Percentiles rank a stretch among this genome's conserved stretches.
Conservation (phyloP, 257 asterid species). For the Gardenia jasminoides region DNA sequence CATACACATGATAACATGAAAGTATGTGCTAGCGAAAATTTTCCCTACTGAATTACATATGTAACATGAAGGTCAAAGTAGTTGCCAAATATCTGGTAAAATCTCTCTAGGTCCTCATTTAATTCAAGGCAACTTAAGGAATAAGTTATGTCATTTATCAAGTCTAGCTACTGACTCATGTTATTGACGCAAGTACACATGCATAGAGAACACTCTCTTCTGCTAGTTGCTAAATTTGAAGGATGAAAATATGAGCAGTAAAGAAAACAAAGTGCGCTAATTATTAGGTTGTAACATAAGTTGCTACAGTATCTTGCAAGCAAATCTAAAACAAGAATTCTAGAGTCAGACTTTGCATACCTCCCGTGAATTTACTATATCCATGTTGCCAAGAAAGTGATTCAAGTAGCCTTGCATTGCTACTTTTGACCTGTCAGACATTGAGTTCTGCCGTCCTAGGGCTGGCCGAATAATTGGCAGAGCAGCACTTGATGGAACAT, state of each 20-base stretch:
- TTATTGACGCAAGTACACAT: not conserved
- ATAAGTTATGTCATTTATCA: not conserved
- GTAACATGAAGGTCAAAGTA: not conserved
- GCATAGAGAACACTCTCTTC: not conserved
- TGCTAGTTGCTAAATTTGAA: not conserved
- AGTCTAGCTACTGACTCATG: not conserved
- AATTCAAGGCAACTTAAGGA: not conserved
- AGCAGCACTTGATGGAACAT: conserved; percentile 98
- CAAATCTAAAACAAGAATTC: not conserved
- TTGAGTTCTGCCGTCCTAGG: conserved; percentile 80
- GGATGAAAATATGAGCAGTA: not conserved
- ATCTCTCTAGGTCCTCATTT: not conserved
- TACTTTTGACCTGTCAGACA: conserved; percentile 79
- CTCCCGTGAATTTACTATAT: conserved; percentile 88
- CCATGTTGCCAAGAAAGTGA: conserved; percentile 89
- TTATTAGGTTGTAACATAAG: not conserved
- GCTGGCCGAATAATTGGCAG: conserved; percentile 94
- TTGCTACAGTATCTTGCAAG: not conserved
- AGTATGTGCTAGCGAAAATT: not conserved
- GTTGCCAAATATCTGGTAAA: not conserved
- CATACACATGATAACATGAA: not conserved
- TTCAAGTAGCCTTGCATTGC: conserved; percentile 98
- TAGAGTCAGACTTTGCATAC: conserved; percentile 34
- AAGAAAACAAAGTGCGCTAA: not conserved
- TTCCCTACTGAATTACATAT: not conserved